These are phyloP conservation scores for Pelargonium nanum DNA, from an alignment of 345 rosid species.

Conservation along the genomic window DNA sequence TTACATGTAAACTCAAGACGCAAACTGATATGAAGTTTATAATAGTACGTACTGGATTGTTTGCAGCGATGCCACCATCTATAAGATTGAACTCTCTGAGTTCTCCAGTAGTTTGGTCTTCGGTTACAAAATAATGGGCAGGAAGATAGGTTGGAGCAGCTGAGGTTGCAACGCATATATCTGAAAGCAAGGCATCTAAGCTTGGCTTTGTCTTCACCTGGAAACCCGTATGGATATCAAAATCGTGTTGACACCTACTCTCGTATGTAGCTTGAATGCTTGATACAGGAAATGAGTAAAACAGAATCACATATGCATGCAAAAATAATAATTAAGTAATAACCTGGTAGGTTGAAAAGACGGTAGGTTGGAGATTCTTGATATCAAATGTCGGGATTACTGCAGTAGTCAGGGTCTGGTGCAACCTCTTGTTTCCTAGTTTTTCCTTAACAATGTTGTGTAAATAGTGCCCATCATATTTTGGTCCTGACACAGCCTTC, in stretches of 20 bases:
- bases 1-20: too few relatives aligned
- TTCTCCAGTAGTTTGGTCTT: conserved; percentile 5
- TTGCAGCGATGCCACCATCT: conserved; percentile 12
- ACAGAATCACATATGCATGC: too few relatives aligned
- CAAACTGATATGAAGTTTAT: not conserved
- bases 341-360: conserved; percentile 19
- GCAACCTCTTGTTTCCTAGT: conserved; percentile 8
- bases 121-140: conserved; percentile 4
- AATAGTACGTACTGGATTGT: conserved; percentile 4
- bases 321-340: not conserved
- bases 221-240: not conserved
- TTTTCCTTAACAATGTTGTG: conserved; percentile 6
- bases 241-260: too few relatives aligned
- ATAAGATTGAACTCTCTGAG: conserved; percentile 9
- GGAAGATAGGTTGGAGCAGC: conserved; percentile 12
- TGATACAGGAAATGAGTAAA: too few relatives aligned
- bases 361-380: conserved; percentile 18
- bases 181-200: conserved; percentile 7
- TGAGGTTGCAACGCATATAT: conserved; percentile 8
- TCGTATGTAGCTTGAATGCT: too few relatives aligned
- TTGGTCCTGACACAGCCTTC: conserved; percentile 12
- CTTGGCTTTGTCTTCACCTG: conserved; percentile 13
- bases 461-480: conserved; percentile 17
- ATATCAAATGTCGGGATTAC: conserved; percentile 22
- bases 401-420: conserved; percentile 14